Percentiles rank a stretch among this genome's conserved stretches.
These are phyloP conservation scores for Russula sp. DNA, from an alignment of 768 basidiomycete species.

Conservation along the genomic window DNA sequence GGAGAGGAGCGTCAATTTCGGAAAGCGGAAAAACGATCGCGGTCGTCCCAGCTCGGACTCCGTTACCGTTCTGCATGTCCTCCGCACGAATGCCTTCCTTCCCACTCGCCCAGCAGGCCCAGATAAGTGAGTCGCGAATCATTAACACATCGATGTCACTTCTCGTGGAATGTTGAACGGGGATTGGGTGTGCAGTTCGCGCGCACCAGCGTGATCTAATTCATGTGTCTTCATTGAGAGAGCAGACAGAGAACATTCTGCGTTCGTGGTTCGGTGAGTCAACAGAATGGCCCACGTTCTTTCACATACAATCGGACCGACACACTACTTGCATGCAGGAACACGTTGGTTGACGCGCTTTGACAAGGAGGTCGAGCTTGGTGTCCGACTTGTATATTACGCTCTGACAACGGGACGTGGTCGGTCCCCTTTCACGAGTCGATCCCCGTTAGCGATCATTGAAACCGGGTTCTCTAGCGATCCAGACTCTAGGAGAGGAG, in stretches of 20 bases:
- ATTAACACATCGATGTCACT: not conserved
- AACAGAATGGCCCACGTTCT: not conserved
- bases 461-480: constrained; percentile 39
- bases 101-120: constrained; percentile 76
- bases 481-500: constrained; percentile 85
- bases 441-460: constrained; percentile 11
- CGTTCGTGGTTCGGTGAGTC: constrained; percentile 70
- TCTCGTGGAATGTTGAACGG: constrained; percentile 19
- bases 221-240: constrained; percentile 66
- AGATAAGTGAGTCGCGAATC: constrained; percentile 59
- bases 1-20: not conserved
- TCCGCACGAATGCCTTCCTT: constrained; percentile 35
- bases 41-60: not conserved
- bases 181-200: constrained; percentile 47
- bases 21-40: not conserved
- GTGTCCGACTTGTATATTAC: constrained; percentile 64
- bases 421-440: constrained; percentile 29
- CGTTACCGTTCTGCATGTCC: constrained; percentile 2
- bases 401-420: constrained; percentile 72
- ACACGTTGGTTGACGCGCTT: constrained; percentile 74
- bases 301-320: constrained; percentile 9
- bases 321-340: constrained; percentile 39
- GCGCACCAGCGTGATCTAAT: constrained; percentile 81
- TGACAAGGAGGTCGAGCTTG: constrained; percentile 73
- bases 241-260: constrained; percentile 68